Evolutionary conservation across 2,329 filamentous ascomycete species (phyloP).

Genomic region (Diaporthe sp.): DNA sequence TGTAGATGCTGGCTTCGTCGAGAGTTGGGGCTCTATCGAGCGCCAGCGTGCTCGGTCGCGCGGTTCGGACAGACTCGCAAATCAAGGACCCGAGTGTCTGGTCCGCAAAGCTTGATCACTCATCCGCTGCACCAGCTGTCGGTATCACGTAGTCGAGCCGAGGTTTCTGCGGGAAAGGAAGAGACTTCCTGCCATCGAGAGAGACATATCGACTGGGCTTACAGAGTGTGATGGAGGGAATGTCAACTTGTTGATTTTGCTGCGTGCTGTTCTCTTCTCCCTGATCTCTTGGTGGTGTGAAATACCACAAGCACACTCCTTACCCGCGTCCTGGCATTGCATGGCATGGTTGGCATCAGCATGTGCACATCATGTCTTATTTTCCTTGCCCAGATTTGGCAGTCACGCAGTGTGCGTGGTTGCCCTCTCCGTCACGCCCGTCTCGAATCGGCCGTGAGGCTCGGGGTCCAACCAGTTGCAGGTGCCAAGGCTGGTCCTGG

Average conservation of each 20-base stretch:
- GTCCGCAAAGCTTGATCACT: slow-evolving; percentile 22
- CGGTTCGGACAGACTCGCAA: slow-evolving; percentile 8
- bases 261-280: not conserved
- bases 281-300: not conserved
- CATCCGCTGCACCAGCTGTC: not conserved
- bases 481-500: slow-evolving; percentile 15
- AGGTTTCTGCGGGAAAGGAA: not conserved
- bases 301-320: not conserved
- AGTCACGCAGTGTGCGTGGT: not conserved
- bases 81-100: slow-evolving; percentile 1
- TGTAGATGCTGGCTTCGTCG: not conserved
- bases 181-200: not conserved
- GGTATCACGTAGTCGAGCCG: not conserved
- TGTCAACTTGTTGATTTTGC: not conserved
- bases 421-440: not conserved
- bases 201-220: not conserved
- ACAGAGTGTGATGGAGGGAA: not conserved
- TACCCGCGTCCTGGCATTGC: not conserved
- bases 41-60: slow-evolving; percentile 9
- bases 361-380: not conserved
- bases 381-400: not conserved
- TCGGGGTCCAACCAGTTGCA: not conserved
- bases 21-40: not conserved
- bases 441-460: slow-evolving; percentile 11
- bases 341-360: not conserved